These are phyloP conservation scores for Fusarium sp. DNA, from an alignment of 2,329 filamentous ascomycete species.

Conservation along the genomic window DNA sequence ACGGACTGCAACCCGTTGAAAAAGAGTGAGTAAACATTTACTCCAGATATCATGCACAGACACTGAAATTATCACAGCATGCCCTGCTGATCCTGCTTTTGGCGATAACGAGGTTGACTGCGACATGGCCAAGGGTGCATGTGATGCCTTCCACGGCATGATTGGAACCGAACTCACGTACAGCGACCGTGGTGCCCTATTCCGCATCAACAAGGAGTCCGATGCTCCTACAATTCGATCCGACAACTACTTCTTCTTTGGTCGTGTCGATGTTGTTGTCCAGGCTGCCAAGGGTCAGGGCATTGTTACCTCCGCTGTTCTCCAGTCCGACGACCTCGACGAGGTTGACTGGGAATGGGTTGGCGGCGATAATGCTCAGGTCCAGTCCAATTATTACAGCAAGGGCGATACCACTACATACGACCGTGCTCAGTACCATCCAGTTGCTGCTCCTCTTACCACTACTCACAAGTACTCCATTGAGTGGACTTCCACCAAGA, in stretches of 20 bases:
- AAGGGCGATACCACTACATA: constrained; percentile 77
- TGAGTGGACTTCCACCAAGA: constrained; percentile 71
- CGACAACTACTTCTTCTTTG: constrained; percentile 96
- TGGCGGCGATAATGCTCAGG: constrained; percentile 75
- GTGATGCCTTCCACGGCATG: constrained; percentile 60
- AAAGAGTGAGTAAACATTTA: constrained; percentile 50
- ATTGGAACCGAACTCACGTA: constrained; percentile 60
- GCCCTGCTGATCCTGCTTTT: constrained; percentile 79
- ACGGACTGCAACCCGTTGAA: constrained; percentile 65
- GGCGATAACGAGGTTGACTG: constrained; percentile 65
- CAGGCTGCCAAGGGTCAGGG: constrained; percentile 83
- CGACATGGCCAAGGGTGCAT: constrained; percentile 81
- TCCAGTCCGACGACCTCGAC: constrained; percentile 91
- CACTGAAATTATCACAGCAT: constrained; percentile 54
- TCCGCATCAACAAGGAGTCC: constrained; percentile 72
- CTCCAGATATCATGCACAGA: background rate
- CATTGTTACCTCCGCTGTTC: constrained; percentile 87
- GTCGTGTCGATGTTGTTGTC: constrained; percentile 80
- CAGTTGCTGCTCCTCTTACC: constrained; percentile 64
- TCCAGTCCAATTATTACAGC: constrained; percentile 88
- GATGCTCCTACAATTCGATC: constrained; percentile 78
- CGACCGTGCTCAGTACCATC: constrained; percentile 72
- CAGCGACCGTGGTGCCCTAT: constrained; percentile 60
- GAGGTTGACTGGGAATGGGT: constrained; percentile 96
- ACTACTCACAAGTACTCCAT: constrained; percentile 72